Conservation (phyloP, 352 stramenopile species). For the Phytophthora capsici region DNA sequence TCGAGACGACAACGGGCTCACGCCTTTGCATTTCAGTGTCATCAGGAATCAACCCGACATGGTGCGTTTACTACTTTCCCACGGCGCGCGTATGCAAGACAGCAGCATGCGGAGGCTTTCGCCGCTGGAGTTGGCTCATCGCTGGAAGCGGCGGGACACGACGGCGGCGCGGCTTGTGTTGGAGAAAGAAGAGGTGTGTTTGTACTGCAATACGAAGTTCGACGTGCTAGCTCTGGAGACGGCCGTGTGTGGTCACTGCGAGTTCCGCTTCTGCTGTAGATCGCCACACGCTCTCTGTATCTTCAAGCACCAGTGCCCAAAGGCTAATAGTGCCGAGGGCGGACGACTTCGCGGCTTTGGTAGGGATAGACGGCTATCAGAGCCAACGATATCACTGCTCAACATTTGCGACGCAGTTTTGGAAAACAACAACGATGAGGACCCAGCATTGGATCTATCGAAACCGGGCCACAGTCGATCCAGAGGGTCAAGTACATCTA, state of each 20-base stretch:
- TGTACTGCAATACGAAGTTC: conserved; percentile 83
- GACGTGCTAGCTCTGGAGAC: conserved; percentile 63
- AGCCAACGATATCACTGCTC: conserved; percentile 31
- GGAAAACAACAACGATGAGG: conserved; percentile 30
- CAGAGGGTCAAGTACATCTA: conserved; percentile 35
- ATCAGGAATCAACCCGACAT: conserved; percentile 82
- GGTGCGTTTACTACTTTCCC: conserved; percentile 66
- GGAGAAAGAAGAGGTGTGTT: conserved; percentile 71
- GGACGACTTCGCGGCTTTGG: conserved; percentile 22
- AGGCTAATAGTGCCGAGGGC: conserved; percentile 11
- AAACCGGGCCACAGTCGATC: conserved; percentile 17
- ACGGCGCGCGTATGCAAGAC: conserved; percentile 49
- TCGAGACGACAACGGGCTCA: conserved; percentile 69
- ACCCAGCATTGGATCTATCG: conserved; percentile 11
- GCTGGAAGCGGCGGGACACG: conserved; percentile 77
- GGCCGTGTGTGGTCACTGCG: conserved; percentile 57
- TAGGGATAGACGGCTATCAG: conserved; percentile 32
- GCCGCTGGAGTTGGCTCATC: conserved; percentile 58
- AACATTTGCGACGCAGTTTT: conserved; percentile 28
- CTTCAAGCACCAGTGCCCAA: conserved; percentile 68
- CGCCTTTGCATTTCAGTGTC: conserved; percentile 79
- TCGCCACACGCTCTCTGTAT: conserved; percentile 57
- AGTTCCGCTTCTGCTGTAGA: conserved; percentile 71
- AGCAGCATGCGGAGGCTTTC: conserved; percentile 50
- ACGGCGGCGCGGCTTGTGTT: conserved; percentile 69